phyloP scores from a whole-genome alignment of 1,284 basidiomycete genomes.

The Mycena citricolor region DNA sequence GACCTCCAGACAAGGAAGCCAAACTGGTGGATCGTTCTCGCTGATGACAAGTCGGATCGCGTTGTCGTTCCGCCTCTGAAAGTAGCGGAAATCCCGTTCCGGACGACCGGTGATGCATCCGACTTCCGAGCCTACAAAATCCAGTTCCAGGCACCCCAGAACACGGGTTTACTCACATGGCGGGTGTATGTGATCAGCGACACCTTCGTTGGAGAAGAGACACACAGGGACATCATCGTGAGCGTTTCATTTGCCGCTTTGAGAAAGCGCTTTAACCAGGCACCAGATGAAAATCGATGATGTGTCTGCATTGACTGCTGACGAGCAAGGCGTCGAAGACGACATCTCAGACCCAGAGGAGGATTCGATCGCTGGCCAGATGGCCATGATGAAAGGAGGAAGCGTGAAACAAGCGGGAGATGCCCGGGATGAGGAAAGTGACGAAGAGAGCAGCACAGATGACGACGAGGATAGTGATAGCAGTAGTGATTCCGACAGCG shows the following conservation, averaged over 20 bases:
- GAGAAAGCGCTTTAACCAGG: constrained; percentile 5
- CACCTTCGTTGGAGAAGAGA: constrained; percentile 85
- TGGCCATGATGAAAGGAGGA: constrained; percentile 95
- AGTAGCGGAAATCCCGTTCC: constrained; percentile 77
- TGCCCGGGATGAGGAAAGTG: constrained; percentile 40
- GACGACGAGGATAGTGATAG: constrained; percentile 20
- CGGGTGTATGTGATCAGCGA: constrained; percentile 85
- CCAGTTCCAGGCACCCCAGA: constrained; percentile 93
- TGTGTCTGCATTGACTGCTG: constrained; percentile 52
- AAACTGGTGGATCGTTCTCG: constrained; percentile 89
- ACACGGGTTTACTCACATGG: constrained; percentile 87
- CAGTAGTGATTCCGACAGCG: constrained; percentile 22
- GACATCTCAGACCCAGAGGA: constrained; percentile 97
- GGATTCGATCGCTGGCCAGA: constrained; percentile 94
- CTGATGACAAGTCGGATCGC: constrained; percentile 87
- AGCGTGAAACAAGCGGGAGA: constrained; percentile 77
- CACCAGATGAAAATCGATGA: constrained; percentile 82
- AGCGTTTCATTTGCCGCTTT: constrained; percentile 30
- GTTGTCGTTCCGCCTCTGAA: constrained; percentile 90
- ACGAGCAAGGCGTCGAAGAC: constrained; percentile 73
- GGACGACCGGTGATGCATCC: constrained; percentile 51
- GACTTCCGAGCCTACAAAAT: constrained; percentile 85
- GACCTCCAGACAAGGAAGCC: constrained; percentile 79
- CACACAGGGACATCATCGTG: constrained; percentile 70
- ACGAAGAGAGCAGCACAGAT: constrained; percentile 23